Conservation (phyloP, 805 yeast genomes). For the Nakazawaea ernobii region DNA sequence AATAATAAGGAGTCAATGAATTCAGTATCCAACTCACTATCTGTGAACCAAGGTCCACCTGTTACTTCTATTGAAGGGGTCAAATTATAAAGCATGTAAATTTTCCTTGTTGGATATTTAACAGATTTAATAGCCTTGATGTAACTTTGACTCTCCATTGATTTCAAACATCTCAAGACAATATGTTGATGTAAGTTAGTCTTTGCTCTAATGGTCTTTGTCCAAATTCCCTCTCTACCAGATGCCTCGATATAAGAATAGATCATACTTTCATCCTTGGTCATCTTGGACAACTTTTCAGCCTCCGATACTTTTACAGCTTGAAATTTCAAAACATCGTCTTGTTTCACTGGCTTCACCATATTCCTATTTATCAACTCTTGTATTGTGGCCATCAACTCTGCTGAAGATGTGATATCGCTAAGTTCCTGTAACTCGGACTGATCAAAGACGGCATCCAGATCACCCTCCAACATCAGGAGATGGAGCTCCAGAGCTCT, state of each 20-base stretch:
- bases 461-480: conserved; percentile 51
- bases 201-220: conserved; percentile 81
- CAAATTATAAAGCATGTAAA: conserved; percentile 88
- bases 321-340: conserved; percentile 66
- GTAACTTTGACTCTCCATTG: conserved; percentile 71
- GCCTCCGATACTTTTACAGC: conserved; percentile 75
- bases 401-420: conserved; percentile 33
- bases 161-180: conserved; percentile 76
- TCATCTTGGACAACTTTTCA: conserved; percentile 67
- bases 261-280: conserved; percentile 83
- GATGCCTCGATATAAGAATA: conserved; percentile 89
- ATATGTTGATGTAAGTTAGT: conserved; percentile 89
- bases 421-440: conserved; percentile 54
- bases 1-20: conserved; percentile 80
- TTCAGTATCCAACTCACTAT: conserved; percentile 89
- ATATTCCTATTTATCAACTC: conserved; percentile 43
- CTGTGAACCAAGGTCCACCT: conserved; percentile 99
- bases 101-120: conserved; percentile 86
- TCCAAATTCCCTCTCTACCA: conserved; percentile 95
- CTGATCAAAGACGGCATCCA: conserved; percentile 56
- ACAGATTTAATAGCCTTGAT: conserved; percentile 90
- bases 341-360: conserved; percentile 62
- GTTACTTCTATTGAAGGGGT: conserved; percentile 95
- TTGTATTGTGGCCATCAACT: conserved; percentile 38
- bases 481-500: conserved; percentile 55